phyloP scores from a whole-genome alignment of 176 grass and related monocot genomes.

The Elaeis guineensis region DNA sequence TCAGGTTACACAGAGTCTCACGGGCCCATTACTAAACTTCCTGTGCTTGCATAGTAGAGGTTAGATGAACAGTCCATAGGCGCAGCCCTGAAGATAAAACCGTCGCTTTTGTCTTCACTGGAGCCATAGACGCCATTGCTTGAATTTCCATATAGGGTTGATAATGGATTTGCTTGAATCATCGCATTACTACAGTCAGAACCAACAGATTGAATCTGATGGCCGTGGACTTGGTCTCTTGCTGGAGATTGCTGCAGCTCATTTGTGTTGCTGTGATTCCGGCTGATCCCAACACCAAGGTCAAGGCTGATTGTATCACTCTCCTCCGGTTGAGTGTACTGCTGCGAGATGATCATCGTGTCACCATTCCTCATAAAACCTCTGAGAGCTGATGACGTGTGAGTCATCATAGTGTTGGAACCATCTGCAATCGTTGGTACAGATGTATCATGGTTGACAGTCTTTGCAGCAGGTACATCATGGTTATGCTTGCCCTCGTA shows the following conservation, averaged over 20 bases:
- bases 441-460: constrained; percentile 47
- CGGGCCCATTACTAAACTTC: constrained; percentile 82
- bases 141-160: constrained; percentile 34
- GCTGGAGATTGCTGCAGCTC: constrained; percentile 30
- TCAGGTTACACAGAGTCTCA: constrained; percentile 24
- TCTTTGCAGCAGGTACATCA: constrained; percentile 86
- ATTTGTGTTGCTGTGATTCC: constrained; percentile 43
- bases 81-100: constrained; percentile 79
- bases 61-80: constrained; percentile 63
- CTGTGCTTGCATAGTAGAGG: constrained; percentile 75
- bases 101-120: constrained; percentile 48
- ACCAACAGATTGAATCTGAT: constrained; percentile 48
- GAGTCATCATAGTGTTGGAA: constrained; percentile 32
- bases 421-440: constrained; percentile 24
- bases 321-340: constrained; percentile 45
- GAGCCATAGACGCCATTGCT: constrained; percentile 35
- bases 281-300: constrained; percentile 86
- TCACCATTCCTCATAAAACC: constrained; percentile 66
- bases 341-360: constrained; percentile 29
- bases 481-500: constrained; percentile 99
- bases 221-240: constrained; percentile 43
- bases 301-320: constrained; percentile 74
- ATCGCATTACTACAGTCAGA: constrained; percentile 34
- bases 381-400: constrained; percentile 28
- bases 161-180: constrained; percentile 32